Percentiles rank a stretch among this genome's conserved stretches.
These are phyloP conservation scores for Oryza rufipogon DNA, from an alignment of 176 grass and related monocot species.

Conservation along the genomic window DNA sequence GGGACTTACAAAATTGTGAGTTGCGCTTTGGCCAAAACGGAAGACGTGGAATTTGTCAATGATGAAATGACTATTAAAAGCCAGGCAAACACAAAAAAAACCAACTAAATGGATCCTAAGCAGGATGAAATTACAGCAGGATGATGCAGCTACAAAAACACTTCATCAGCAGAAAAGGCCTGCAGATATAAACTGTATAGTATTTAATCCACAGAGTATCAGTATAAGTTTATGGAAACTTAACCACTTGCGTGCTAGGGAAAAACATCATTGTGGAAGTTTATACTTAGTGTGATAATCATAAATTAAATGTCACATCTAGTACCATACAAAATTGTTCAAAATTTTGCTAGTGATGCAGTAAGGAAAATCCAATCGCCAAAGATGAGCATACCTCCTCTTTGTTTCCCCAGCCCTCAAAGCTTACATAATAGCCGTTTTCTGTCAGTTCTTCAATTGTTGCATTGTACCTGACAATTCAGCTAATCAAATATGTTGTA, in stretches of 20 bases:
- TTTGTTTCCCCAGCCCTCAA: conserved; percentile 80
- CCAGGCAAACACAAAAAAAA: background rate
- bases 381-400: conserved; percentile 67
- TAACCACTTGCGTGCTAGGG: background rate
- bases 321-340: conserved; percentile 11
- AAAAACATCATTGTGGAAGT: conserved; percentile 2
- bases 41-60: background rate
- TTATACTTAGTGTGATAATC: background rate
- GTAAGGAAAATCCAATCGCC: background rate
- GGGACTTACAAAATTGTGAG: background rate
- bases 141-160: conserved; percentile 8
- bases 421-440: conserved; percentile 85
- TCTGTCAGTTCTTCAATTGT: conserved; percentile 75
- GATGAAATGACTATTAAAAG: conserved; percentile 2
- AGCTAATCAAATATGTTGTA: conserved; percentile 48
- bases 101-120: background rate
- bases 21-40: background rate
- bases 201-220: background rate
- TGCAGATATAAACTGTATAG: background rate
- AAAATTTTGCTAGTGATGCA: background rate
- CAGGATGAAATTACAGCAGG: background rate
- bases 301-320: background rate
- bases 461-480: conserved; percentile 84
- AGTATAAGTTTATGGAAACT: background rate
- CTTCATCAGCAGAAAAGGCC: background rate